These are phyloP conservation scores for Vanilla planifolia DNA, from an alignment of 106 monocot species.

Conservation along the genomic window DNA sequence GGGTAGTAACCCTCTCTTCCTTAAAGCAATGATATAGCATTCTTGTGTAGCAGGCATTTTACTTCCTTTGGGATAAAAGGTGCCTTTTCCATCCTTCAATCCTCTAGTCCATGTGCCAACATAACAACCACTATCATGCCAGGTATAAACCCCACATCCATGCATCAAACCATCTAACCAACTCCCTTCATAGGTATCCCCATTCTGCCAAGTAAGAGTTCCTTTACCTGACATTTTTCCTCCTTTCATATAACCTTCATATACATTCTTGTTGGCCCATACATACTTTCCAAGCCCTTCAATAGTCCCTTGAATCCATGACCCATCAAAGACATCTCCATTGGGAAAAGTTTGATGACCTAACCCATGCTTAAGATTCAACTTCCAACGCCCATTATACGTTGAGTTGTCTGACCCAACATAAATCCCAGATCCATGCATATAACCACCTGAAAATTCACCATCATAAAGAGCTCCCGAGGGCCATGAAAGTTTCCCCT, in stretches of 20 bases:
- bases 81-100: slow-evolving; percentile 92
- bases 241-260: slow-evolving; percentile 75
- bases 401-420: slow-evolving; percentile 40
- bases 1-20: slow-evolving; percentile 68
- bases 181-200: slow-evolving; percentile 82
- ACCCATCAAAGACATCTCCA: slow-evolving; percentile 88
- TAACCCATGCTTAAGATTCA: slow-evolving; percentile 82
- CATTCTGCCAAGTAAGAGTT: slow-evolving; percentile 85
- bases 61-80: slow-evolving; percentile 77
- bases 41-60: slow-evolving; percentile 66
- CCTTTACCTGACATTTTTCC: slow-evolving; percentile 91
- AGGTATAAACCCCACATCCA: slow-evolving; percentile 90
- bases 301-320: slow-evolving; percentile 88
- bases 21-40: slow-evolving; percentile 70
- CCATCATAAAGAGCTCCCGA: slow-evolving; percentile 80
- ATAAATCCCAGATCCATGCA: slow-evolving; percentile 75
- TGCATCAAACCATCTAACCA: slow-evolving; percentile 93
- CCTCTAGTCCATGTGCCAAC: slow-evolving; percentile 96
- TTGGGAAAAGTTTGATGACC: slow-evolving; percentile 72
- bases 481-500: slow-evolving; percentile 76
- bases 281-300: slow-evolving; percentile 90
- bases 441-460: slow-evolving; percentile 86
- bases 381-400: slow-evolving; percentile 85
- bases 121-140: slow-evolving; percentile 82
- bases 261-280: slow-evolving; percentile 77